Conservation (phyloP, 306 rosid genomes). For the Quillaja saponaria region DNA sequence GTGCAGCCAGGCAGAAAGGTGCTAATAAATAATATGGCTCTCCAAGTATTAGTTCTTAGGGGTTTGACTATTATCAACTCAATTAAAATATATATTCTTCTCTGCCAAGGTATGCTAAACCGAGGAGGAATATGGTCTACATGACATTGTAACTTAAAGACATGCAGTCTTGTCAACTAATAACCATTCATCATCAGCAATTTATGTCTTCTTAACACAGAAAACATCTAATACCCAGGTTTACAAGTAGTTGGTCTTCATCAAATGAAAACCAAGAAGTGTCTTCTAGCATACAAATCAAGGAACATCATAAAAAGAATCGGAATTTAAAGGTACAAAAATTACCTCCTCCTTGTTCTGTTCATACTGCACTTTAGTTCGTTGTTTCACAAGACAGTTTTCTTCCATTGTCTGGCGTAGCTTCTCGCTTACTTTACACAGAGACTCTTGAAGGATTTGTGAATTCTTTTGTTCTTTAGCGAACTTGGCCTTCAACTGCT, state of each 20-base stretch:
- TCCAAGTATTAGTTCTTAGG: too few relatives aligned
- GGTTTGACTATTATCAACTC: too few relatives aligned
- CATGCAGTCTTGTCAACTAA: too few relatives aligned
- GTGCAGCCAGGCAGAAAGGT: too few relatives aligned
- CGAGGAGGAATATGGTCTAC: too few relatives aligned
- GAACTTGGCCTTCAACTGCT: constrained; percentile 35
- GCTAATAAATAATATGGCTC: too few relatives aligned
- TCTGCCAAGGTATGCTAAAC: too few relatives aligned
- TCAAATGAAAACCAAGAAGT: constrained; percentile 6
- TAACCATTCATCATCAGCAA: constrained; percentile 11
- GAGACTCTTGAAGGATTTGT: constrained; percentile 33
- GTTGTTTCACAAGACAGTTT: constrained; percentile 39
- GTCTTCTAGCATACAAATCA: constrained; percentile 7
- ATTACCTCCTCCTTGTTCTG: constrained; percentile 55
- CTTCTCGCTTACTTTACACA: constrained; percentile 39
- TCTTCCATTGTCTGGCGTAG: constrained; percentile 37
- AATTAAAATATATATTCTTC: too few relatives aligned
- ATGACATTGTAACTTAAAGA: too few relatives aligned
- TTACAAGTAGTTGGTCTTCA: neutral
- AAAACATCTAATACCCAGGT: constrained; percentile 3
- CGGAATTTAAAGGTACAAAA: constrained; percentile 6
- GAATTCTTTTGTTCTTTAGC: constrained; percentile 42
- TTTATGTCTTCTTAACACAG: neutral
- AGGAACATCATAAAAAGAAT: constrained; percentile 6
- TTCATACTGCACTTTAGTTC: constrained; percentile 38